Conservation (phyloP, 768 basidiomycete species). For the Imleria badia region DNA sequence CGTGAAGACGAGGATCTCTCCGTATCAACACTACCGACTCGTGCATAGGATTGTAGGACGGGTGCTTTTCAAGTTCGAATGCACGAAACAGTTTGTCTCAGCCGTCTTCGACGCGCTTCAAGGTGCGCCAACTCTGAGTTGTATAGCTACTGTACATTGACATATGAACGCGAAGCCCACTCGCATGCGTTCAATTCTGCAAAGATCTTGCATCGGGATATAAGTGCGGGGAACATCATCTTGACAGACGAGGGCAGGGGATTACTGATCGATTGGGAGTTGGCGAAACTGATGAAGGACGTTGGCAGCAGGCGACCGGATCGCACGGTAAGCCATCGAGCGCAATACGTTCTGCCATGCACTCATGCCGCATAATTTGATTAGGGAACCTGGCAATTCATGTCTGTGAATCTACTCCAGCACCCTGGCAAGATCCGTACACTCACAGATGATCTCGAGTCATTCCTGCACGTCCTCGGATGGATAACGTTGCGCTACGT, state of each 20-base stretch:
- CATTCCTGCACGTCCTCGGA: conserved; percentile 23
- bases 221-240: conserved; percentile 30
- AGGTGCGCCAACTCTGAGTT: not conserved
- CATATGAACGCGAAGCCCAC: conserved; percentile 13
- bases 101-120: not conserved
- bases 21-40: conserved; percentile 1
- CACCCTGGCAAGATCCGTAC: conserved; percentile 16
- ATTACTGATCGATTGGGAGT: conserved; percentile 31
- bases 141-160: not conserved
- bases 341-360: too few species aligned
- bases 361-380: too few species aligned
- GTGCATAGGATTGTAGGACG: not conserved
- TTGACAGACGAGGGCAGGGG: conserved; percentile 12
- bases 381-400: conserved; percentile 9
- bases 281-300: not conserved
- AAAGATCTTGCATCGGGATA: conserved; percentile 27
- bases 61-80: not conserved
- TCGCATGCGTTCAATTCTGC: conserved; percentile 14
- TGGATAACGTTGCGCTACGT: not conserved
- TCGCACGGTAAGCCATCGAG: not conserved
- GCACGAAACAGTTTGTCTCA: not conserved
- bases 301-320: not conserved
- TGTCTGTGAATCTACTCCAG: conserved; percentile 15
- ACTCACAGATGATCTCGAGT: conserved; percentile 33
- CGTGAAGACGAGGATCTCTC: not conserved